phyloP scores from a whole-genome alignment of 345 rosid genomes.

The Alliaria petiolata region DNA sequence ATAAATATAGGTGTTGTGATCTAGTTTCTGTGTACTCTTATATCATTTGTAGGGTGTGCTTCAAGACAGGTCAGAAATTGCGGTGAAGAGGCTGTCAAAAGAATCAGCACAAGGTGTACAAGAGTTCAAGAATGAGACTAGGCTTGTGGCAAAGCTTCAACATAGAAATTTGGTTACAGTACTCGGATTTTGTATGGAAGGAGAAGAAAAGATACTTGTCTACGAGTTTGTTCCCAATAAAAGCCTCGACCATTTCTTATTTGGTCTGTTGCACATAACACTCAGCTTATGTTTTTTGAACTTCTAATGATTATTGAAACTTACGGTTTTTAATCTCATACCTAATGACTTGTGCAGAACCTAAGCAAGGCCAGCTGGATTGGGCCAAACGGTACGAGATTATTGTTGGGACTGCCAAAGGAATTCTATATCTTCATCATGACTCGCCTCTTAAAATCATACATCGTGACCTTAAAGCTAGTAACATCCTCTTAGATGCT shows the following conservation, averaged over 20 bases:
- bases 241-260: constrained; percentile 15
- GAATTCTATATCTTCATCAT: constrained; percentile 35
- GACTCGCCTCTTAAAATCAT: constrained; percentile 48
- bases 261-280: not conserved
- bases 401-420: constrained; percentile 41
- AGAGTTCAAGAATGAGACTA: constrained; percentile 25
- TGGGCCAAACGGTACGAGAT: constrained; percentile 43
- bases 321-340: not conserved
- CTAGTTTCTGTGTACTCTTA: not conserved
- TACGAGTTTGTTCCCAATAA: constrained; percentile 22
- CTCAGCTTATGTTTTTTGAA: not conserved
- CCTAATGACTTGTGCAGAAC: constrained; percentile 26
- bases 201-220: constrained; percentile 19
- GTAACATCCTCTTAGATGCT: constrained; percentile 48
- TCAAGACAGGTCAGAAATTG: constrained; percentile 13
- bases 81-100: constrained; percentile 16
- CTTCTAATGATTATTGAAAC: not conserved
- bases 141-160: constrained; percentile 14
- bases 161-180: constrained; percentile 18
- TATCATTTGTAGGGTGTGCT: constrained; percentile 2
- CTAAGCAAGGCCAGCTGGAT: constrained; percentile 25
- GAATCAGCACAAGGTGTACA: constrained; percentile 24
- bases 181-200: constrained; percentile 24
- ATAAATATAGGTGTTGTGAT: not conserved
- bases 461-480: constrained; percentile 58